phyloP scores from a whole-genome alignment of 352 stramenopile genomes.

The Globisporangium okanoganense region DNA sequence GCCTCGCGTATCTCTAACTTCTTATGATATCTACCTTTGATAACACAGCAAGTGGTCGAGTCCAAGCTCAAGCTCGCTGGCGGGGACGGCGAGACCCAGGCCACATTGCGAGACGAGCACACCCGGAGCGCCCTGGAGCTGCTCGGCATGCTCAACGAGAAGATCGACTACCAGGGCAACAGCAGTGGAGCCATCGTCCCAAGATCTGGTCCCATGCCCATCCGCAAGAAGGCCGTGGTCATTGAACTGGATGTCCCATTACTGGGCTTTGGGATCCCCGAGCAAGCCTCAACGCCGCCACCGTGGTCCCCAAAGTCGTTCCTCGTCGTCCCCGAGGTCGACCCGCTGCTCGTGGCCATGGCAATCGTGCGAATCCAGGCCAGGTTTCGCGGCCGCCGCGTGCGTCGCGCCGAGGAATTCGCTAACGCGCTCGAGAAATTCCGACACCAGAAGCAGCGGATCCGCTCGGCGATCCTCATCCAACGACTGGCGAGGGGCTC shows the following conservation, averaged over 20 bases:
- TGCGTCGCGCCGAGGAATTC: slow-evolving; percentile 26
- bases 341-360: slow-evolving; percentile 21
- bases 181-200: neutral
- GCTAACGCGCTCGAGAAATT: slow-evolving; percentile 28
- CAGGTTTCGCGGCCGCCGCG: slow-evolving; percentile 27
- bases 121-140: slow-evolving; percentile 48
- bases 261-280: slow-evolving; percentile 1
- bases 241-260: neutral
- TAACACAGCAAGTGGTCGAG: slow-evolving; percentile 42
- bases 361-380: slow-evolving; percentile 32
- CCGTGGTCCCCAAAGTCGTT: neutral
- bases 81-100: slow-evolving; percentile 26
- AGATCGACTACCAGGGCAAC: slow-evolving; percentile 20
- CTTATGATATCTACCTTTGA: neutral
- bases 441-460: slow-evolving; percentile 21
- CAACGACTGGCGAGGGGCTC: slow-evolving; percentile 19
- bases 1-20: neutral
- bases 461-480: slow-evolving; percentile 25
- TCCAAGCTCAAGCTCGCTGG: slow-evolving; percentile 39
- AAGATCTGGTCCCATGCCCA: neutral
- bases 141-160: slow-evolving; percentile 52
- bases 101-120: slow-evolving; percentile 41
- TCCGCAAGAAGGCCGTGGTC: neutral
- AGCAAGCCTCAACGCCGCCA: neutral
- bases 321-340: neutral